Evolutionary conservation across 805 yeast genomes (phyloP), one percentile per base, ranked within the genome.

Genomic region (Limtongia smithiae): DNA sequence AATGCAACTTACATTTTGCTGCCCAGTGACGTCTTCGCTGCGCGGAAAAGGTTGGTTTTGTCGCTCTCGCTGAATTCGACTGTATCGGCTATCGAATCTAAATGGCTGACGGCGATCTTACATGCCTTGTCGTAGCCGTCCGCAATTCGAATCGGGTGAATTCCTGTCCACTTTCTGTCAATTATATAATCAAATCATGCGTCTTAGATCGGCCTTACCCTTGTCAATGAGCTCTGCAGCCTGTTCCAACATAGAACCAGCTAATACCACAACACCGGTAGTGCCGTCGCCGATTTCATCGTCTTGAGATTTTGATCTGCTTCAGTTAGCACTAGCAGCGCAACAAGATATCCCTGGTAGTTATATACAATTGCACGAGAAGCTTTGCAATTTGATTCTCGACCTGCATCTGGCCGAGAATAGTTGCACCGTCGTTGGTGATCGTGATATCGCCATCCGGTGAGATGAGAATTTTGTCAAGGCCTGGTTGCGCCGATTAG

Each of bases 251-350:
- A 93, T 73, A 2, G 97, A 95, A 59, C 96, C 85, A 1, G 98
- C 97, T 44, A 93, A 73, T 2, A 93, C 97, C 46, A 93, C 97
- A 25, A 93, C 99, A 65, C 97, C 97, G 4, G 99, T 93, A 25
- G 99, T 93, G 65, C 98, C 98, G 68, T 91, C 98, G 48, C 98
- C 98, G 66, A 91, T 88, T 71, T 91, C 97, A 67, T 93, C 96
- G 68, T 91, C 98, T 74, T 91, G 98, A 24, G 96, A 86, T 67
- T 80, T 85, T 27, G 96, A 60, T 43, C 58, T 54, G 37, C 18
- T n/a, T n/a, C n/a, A n/a, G n/a, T n/a, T n/a, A 20, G 18, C 8
- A 28, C 11, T 12, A 25, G 9, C 3, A 22, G 27, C 18, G 8
- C n/a, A 25, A 25, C 15, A 14, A 18, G 25, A 30, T 9, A 24